Evolutionary conservation across 441 rosid genomes (phyloP).

Genomic region (Brassica balearica): DNA sequence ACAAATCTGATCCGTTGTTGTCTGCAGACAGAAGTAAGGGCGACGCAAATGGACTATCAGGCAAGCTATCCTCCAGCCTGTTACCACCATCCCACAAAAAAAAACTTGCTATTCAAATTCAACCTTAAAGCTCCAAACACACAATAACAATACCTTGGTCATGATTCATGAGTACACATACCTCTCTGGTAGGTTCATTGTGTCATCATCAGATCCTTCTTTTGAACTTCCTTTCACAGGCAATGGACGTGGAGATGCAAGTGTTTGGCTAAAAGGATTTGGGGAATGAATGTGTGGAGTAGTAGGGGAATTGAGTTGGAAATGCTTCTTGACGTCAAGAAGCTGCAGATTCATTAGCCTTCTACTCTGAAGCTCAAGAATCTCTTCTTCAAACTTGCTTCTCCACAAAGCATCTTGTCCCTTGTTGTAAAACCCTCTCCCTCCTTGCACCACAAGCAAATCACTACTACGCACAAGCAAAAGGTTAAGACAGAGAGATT

Average conservation of each 20-base stretch:
- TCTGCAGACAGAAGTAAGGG: conserved; percentile 40
- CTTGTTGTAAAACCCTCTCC: conserved; percentile 66
- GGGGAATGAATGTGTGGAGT: conserved; percentile 53
- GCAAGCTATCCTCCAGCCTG: conserved; percentile 48
- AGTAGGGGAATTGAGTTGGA: conserved; percentile 56
- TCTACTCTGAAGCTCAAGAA: conserved; percentile 71
- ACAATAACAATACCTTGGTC: neutral
- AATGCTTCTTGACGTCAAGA: conserved; percentile 71
- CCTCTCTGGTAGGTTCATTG: conserved; percentile 61
- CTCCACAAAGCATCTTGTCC: conserved; percentile 65
- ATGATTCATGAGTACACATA: conserved; percentile 21
- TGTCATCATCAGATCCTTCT: conserved; percentile 54
- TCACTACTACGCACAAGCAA: conserved; percentile 19
- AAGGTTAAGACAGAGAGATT: conserved; percentile 16
- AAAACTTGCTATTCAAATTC: neutral
- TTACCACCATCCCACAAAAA: conserved; percentile 32
- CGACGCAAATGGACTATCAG: conserved; percentile 46
- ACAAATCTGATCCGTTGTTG: conserved; percentile 37
- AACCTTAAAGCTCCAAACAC: conserved; percentile 4
- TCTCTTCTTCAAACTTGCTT: conserved; percentile 72
- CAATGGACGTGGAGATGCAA: conserved; percentile 53
- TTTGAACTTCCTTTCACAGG: conserved; percentile 49
- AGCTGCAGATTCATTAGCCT: conserved; percentile 76
- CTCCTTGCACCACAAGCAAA: conserved; percentile 37
- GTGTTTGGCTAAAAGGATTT: conserved; percentile 56